A percentile compares a stretch with the other conserved stretches of the same genome.
Evolutionary conservation across 2,329 filamentous ascomycete species (phyloP).

Genomic region (Fusarium acutatum): DNA sequence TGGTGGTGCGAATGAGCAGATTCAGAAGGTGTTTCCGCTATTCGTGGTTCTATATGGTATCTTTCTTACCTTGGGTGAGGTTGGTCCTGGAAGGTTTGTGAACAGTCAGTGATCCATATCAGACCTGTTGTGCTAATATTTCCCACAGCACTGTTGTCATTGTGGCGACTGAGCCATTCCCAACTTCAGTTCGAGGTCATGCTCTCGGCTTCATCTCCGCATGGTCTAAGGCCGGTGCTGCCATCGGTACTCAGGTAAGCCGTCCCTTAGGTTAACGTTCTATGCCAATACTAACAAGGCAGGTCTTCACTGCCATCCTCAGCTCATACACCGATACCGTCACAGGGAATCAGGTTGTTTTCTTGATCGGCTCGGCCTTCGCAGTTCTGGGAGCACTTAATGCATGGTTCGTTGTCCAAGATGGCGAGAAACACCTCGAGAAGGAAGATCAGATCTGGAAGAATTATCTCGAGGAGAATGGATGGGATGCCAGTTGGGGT

Average conservation of each 20-base stretch:
- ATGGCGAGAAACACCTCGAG: neutral
- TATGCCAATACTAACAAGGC: too few species aligned
- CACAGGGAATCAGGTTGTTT: neutral
- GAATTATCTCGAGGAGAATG: neutral
- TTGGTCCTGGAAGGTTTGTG: neutral
- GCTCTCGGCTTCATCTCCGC: neutral
- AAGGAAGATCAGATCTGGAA: slow-evolving; percentile 13
- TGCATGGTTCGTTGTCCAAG: slow-evolving; percentile 2
- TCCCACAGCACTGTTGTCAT: neutral
- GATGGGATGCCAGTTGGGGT: slow-evolving; percentile 1
- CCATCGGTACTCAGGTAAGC: neutral
- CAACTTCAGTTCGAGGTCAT: neutral
- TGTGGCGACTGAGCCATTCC: slow-evolving; percentile 1
- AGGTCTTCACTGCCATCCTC: neutral
- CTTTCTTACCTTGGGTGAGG: neutral
- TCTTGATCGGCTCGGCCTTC: neutral
- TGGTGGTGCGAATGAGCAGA: neutral
- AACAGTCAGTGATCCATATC: rapidly evolving
- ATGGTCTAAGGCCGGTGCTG: slow-evolving; percentile 3
- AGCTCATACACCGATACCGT: neutral
- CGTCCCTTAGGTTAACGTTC: too few species aligned
- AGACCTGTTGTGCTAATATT: neutral
- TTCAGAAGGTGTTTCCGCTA: neutral
- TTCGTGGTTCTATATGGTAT: neutral
- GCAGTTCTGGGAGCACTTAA: neutral